phyloP scores from a whole-genome alignment of 306 rosid genomes.

The Ormosia semicastrata region DNA sequence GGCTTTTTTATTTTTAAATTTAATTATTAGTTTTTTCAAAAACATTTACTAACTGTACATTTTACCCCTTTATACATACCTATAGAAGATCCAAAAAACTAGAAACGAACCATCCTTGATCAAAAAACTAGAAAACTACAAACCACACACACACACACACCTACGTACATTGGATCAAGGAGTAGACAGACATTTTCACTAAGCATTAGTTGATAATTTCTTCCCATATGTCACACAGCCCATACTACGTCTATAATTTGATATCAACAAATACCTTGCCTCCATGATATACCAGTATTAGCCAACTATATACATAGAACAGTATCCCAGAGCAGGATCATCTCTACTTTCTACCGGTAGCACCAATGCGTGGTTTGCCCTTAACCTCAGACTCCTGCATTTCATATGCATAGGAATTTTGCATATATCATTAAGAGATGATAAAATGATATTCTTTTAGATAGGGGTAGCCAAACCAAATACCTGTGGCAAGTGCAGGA shows the following conservation, averaged over 20 bases:
- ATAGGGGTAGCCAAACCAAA: not conserved
- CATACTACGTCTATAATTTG: not conserved
- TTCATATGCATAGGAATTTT: conserved; percentile 1
- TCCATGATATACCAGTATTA: not conserved
- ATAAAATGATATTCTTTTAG: not conserved
- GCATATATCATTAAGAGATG: conserved; percentile 12
- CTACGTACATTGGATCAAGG: not conserved
- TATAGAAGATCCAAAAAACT: not conserved
- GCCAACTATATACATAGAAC: conserved; percentile 9
- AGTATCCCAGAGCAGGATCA: not conserved
- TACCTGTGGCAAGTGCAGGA: conserved; percentile 91
- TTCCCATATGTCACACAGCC: not conserved
- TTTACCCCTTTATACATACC: not conserved
- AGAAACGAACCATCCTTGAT: not conserved
- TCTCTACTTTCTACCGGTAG: conserved; percentile 46
- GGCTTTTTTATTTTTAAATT: not conserved
- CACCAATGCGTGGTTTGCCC: conserved; percentile 55
- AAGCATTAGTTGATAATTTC: not conserved
- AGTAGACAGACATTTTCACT: not conserved
- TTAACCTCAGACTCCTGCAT: conserved; percentile 57
- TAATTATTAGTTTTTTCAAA: not conserved
- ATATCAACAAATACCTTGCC: conserved; percentile 12
- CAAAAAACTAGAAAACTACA: not conserved
- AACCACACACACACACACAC: not conserved
- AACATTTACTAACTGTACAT: not conserved